Evolutionary conservation across 306 rosid species (phyloP).

Genomic region (Prunus davidiana): DNA sequence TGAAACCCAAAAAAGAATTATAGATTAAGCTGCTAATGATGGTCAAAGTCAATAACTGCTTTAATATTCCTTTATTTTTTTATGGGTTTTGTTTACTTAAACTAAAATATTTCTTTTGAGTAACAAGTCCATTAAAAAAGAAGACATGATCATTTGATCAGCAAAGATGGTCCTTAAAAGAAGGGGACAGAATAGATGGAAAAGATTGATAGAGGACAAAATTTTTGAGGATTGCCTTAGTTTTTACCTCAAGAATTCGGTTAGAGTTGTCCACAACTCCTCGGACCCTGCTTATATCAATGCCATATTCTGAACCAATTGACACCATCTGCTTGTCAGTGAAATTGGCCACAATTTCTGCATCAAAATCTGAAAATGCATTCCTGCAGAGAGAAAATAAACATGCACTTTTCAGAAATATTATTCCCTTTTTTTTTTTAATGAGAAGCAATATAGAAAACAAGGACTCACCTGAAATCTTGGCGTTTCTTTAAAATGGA

Average conservation of each 20-base stretch:
- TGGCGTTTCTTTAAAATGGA: constrained; percentile 87
- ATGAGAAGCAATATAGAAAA: neutral
- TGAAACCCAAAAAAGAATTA: constrained; percentile 6
- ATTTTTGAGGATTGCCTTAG: neutral
- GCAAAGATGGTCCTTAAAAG: constrained; percentile 19
- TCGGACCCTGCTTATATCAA: constrained; percentile 86
- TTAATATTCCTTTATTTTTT: neutral
- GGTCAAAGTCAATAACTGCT: constrained; percentile 4
- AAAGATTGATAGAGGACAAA: constrained; percentile 17
- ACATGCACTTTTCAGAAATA: neutral
- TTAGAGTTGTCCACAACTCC: constrained; percentile 91
- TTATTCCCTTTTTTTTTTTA: constrained; percentile 10
- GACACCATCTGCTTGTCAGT: constrained; percentile 85
- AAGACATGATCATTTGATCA: constrained; percentile 10
- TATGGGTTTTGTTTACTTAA: constrained; percentile 19
- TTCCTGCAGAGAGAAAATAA: constrained; percentile 38
- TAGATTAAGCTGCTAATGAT: constrained; percentile 11
- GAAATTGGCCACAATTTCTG: constrained; percentile 67
- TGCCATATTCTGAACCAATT: constrained; percentile 60
- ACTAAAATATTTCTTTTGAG: constrained; percentile 6
- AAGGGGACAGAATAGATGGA: constrained; percentile 23
- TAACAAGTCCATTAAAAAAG: constrained; percentile 29
- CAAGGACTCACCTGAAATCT: constrained; percentile 57
- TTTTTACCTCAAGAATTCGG: constrained; percentile 72
- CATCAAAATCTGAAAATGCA: constrained; percentile 84